Conservation (phyloP, 2,329 filamentous ascomycete species). For the Beauveria brongniartii region DNA sequence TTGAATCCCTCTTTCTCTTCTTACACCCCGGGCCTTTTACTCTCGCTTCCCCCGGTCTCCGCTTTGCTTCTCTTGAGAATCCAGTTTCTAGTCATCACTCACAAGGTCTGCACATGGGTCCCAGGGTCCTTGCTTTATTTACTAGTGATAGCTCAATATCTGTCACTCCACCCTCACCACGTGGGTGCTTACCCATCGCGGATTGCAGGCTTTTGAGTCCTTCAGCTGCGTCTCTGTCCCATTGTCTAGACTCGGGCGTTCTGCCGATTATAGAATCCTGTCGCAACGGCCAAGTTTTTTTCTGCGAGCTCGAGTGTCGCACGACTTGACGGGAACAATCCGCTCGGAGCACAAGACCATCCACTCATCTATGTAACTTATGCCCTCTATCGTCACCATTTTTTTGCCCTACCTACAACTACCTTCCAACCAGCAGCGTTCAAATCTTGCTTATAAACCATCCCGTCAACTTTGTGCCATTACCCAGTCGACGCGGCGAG, state of each 20-base stretch:
- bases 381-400: not conserved
- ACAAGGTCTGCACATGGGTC: too few species aligned
- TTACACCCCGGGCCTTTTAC: not conserved
- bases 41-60: not conserved
- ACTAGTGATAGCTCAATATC: not conserved
- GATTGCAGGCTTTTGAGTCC: slow-evolving; percentile 4
- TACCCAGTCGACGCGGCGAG: not conserved
- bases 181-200: slow-evolving; percentile 5
- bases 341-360: not conserved
- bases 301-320: not conserved
- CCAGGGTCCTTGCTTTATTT: not conserved
- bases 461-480: not conserved
- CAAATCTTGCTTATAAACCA: not conserved
- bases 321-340: not conserved
- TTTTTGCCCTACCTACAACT: not conserved
- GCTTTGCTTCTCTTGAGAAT: not conserved
- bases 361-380: not conserved
- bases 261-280: not conserved
- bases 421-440: not conserved
- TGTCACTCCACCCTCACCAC: not conserved
- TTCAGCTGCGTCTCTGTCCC: not conserved
- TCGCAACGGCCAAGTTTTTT: not conserved
- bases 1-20: not conserved
- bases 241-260: not conserved
- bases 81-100: not conserved